Percentiles rank a stretch among this genome's conserved stretches.
These are phyloP conservation scores for Tephrocybe sp. DNA, from an alignment of 768 basidiomycete genomes.

Conservation along the genomic window DNA sequence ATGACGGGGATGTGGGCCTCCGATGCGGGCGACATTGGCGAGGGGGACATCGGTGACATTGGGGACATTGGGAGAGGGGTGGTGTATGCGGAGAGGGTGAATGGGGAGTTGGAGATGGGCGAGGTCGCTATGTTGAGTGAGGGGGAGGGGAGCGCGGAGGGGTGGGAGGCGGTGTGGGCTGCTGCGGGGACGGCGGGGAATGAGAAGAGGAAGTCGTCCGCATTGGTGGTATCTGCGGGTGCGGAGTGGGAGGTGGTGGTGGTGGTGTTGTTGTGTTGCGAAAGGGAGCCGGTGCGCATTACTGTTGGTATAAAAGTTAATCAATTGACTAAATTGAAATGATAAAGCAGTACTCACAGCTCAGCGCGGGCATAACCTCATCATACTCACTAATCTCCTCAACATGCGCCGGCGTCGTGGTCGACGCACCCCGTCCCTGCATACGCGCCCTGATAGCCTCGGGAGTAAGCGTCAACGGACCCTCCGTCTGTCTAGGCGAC, in stretches of 20 bases:
- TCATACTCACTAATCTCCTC: constrained; percentile 28
- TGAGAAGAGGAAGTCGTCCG: constrained; percentile 27
- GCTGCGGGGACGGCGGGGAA: constrained; percentile 28
- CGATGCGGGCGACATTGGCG: neutral
- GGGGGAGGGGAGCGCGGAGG: neutral
- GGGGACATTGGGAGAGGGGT: neutral
- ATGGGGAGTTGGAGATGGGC: constrained; percentile 6
- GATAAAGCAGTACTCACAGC: too few relatives aligned
- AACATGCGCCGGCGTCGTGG: constrained; percentile 20
- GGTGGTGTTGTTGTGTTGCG: neutral
- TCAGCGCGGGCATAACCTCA: constrained; percentile 67
- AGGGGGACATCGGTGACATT: neutral
- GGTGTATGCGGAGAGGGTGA: constrained; percentile 8
- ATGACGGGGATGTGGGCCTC: constrained; percentile 26
- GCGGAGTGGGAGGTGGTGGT: neutral
- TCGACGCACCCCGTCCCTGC: constrained; percentile 20
- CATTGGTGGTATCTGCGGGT: neutral
- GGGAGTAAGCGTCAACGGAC: constrained; percentile 43
- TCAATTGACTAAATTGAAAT: too few relatives aligned
- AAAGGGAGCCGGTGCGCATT: constrained; percentile 61
- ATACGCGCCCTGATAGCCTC: constrained; percentile 64
- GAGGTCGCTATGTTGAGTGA: constrained; percentile 31
- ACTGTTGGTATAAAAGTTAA: constrained; percentile 49
- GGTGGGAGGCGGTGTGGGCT: constrained; percentile 24
- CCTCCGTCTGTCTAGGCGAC: constrained; percentile 36